Evolutionary conservation across 441 rosid species (phyloP).

Genomic region (Viola pubescens): DNA sequence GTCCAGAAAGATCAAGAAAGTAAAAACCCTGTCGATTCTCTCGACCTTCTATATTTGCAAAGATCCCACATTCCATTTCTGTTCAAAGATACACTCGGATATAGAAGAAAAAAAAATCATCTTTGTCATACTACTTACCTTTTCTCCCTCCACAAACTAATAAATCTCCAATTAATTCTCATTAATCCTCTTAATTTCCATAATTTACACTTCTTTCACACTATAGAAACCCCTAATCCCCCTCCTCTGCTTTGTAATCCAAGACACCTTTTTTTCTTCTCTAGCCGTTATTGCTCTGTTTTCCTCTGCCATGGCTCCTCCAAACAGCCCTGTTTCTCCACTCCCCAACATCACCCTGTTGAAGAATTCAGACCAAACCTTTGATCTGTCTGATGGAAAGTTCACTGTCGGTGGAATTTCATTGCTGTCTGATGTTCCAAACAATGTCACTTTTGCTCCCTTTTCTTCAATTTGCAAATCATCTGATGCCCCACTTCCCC

Average conservation of each 20-base stretch:
- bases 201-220: not conserved
- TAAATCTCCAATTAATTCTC: too few relatives aligned
- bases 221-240: not conserved
- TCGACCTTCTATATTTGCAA: not conserved
- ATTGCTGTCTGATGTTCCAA: constrained; percentile 51
- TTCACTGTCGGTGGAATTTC: constrained; percentile 38
- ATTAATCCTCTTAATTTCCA: not conserved
- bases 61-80: not conserved
- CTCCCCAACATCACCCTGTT: constrained; percentile 13
- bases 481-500: constrained; percentile 40
- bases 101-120: not conserved
- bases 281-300: constrained; percentile 8
- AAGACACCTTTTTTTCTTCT: not conserved
- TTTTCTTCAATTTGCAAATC: constrained; percentile 29
- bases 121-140: not conserved
- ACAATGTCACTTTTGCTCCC: constrained; percentile 44
- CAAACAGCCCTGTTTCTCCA: constrained; percentile 28
- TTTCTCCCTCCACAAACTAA: too few relatives aligned
- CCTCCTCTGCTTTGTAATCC: not conserved
- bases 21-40: too few relatives aligned
- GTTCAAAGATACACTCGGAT: not conserved
- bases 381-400: constrained; percentile 32
- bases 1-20: too few relatives aligned
- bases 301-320: constrained; percentile 48
- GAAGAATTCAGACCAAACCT: constrained; percentile 15